phyloP scores from a whole-genome alignment of 371 early-diverging fungal species.

The Zopfochytrium polystomum region DNA sequence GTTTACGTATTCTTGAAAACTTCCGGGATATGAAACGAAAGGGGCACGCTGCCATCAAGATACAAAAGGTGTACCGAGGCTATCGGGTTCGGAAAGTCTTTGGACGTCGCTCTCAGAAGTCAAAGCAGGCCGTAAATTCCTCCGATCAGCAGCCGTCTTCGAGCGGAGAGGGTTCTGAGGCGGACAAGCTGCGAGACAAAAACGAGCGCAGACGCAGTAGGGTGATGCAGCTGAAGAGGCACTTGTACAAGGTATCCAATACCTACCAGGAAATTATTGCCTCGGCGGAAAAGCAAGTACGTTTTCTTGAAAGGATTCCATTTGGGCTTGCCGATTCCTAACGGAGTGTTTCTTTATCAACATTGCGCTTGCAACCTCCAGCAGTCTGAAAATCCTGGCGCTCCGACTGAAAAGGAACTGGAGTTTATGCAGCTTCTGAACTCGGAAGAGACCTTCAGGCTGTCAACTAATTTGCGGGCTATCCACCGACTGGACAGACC shows the following conservation, averaged over 20 bases:
- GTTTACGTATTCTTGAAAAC: constrained; percentile 22
- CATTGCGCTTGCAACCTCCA: constrained; percentile 4
- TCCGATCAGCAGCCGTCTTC: constrained; percentile 2
- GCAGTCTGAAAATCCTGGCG: constrained; percentile 10
- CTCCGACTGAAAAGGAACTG: constrained; percentile 34
- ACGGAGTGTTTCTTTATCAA: neutral
- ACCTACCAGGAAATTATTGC: constrained; percentile 25
- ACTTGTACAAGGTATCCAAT: constrained; percentile 19
- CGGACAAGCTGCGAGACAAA: constrained; percentile 7
- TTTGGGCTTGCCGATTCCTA: constrained; percentile 11
- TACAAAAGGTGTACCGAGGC: constrained; percentile 19
- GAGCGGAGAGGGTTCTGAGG: neutral
- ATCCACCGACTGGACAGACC: constrained; percentile 26
- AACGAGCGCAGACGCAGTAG: constrained; percentile 20
- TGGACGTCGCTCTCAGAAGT: neutral
- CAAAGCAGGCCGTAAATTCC: too few species aligned
- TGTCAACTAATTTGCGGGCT: constrained; percentile 32
- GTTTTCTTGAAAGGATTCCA: constrained; percentile 5
- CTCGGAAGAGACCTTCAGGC: constrained; percentile 40
- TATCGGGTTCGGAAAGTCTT: neutral
- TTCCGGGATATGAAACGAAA: constrained; percentile 13
- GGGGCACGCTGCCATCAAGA: constrained; percentile 15
- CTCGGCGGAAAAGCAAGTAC: constrained; percentile 1
- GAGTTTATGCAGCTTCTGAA: constrained; percentile 48
- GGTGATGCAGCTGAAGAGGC: constrained; percentile 24